Conservation (phyloP, 129 eudicot species). For the Lactuca saligna region DNA sequence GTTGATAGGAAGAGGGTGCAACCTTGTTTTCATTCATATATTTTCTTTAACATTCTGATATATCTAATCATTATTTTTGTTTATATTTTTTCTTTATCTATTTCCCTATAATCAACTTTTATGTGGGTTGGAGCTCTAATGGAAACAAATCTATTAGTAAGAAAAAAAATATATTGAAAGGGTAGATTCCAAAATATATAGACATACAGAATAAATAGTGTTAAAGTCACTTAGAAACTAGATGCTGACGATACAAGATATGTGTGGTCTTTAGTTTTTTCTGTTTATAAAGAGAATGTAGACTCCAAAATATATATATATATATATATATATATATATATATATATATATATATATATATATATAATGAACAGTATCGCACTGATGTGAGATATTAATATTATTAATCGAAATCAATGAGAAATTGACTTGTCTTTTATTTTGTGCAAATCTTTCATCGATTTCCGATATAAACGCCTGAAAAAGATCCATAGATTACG, state of each 20-base stretch:
- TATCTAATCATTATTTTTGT: slow-evolving; percentile 40
- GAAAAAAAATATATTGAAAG: background rate
- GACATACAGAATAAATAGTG: too few species aligned
- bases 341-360: too few species aligned
- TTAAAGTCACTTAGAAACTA: too few species aligned
- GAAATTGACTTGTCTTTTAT: background rate
- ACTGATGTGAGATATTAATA: too few species aligned
- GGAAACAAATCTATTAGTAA: background rate
- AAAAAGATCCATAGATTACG: slow-evolving; percentile 19
- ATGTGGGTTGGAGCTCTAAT: slow-evolving; percentile 21
- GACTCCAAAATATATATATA: background rate
- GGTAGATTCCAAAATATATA: too few species aligned
- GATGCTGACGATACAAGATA: too few species aligned
- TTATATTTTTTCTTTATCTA: slow-evolving; percentile 7
- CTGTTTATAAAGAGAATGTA: too few species aligned
- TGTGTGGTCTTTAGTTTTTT: too few species aligned
- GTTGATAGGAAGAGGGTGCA: slow-evolving; percentile 32
- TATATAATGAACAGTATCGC: background rate
- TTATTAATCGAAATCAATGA: background rate
- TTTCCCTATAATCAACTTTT: slow-evolving; percentile 4
- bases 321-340: too few species aligned
- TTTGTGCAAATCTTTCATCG: background rate
- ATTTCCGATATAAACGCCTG: slow-evolving; percentile 3
- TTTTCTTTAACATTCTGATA: slow-evolving; percentile 31
- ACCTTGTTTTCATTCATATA: slow-evolving; percentile 23